Evolutionary conservation across 768 basidiomycete species (phyloP).

Genomic region (Suillus hirtellus): DNA sequence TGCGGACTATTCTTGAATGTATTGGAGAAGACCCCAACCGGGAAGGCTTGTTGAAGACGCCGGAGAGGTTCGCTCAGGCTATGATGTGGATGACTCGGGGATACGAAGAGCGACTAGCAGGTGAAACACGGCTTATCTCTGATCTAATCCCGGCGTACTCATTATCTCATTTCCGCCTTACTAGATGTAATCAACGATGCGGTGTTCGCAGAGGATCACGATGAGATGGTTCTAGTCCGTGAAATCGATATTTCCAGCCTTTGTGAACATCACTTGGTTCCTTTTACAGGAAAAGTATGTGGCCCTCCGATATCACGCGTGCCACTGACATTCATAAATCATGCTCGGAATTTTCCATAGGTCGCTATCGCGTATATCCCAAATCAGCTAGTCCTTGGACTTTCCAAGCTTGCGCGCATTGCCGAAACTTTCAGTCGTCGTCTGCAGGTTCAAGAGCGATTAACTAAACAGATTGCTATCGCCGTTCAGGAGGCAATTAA

Average conservation of each 20-base stretch:
- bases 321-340: conserved; percentile 22
- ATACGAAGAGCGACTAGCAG: conserved; percentile 92
- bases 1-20: conserved; percentile 92
- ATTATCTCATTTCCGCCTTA: conserved; percentile 16
- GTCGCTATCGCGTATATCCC: conserved; percentile 98
- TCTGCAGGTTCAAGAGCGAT: conserved; percentile 94
- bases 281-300: conserved; percentile 93
- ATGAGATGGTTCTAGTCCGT: conserved; percentile 98
- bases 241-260: conserved; percentile 97
- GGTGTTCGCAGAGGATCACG: conserved; percentile 97
- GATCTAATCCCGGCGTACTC: conserved; percentile 12
- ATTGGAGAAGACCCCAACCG: conserved; percentile 98
- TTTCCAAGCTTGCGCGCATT: conserved; percentile 95
- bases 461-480: conserved; percentile 96
- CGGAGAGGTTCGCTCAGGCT: conserved; percentile 94
- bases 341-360: conserved; percentile 41
- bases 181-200: conserved; percentile 98
- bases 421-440: conserved; percentile 96
- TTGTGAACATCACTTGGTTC: conserved; percentile 98
- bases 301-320: not conserved
- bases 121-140: conserved; percentile 41
- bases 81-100: conserved; percentile 99
- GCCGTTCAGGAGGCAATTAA: conserved; percentile 99
- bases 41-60: conserved; percentile 89
- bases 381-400: conserved; percentile 87